Evolutionary conservation across 208 protist species (phyloP), one percentile per base, ranked within the genome.

Genomic region (Blastocrithidia nonstop): DNA sequence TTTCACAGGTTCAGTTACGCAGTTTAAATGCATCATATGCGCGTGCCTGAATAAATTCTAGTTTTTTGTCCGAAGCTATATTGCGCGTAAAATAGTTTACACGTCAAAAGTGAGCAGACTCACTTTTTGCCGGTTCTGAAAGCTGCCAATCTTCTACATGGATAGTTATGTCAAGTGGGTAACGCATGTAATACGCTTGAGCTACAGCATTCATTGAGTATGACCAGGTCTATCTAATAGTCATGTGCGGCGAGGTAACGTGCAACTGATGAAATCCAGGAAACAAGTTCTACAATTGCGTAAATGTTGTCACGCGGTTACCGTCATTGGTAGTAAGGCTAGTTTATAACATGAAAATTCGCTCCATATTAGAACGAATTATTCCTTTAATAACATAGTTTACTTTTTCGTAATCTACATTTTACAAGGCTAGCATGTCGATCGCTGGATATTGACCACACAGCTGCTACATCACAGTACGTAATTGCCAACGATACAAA

Each of bases 381-480:
- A 84, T 33, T 5, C 60, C 61, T n/a, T 50, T 67, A 25, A 72
- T 63, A 47, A 50, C 29, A 46, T 86, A 81, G 5, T 39, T 43
- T 1, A 71, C 61, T 24, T 61, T 72, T 43, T 90, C 81, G 48
- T 81, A 79, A 45, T 90, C 81, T 7, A 81, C 81, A 50, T 90
- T 90, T 1, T 71, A 57, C 48, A 90, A 49, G 41, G 76, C 66
- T 54, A 81, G 71, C 81, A 86, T 90, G 1, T 75, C 77, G 9
- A 83, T 42, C 31, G 41, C 42, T 6, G 71, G 72, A 38, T 60
- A 46, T 1, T 66, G 45, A 20, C 54, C 57, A 51, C 81, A 90
- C 0, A 90, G 57, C 19, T 42, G 46, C 15, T 64, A 53, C 28
- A 77, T 70, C 27, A 90, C 20, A n/a, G 66, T 58, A 9, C 66